Percentiles rank a stretch among this genome's conserved stretches.
These are phyloP conservation scores for Huntiella omanensis DNA, from an alignment of 2,329 filamentous ascomycete species.

Conservation along the genomic window DNA sequence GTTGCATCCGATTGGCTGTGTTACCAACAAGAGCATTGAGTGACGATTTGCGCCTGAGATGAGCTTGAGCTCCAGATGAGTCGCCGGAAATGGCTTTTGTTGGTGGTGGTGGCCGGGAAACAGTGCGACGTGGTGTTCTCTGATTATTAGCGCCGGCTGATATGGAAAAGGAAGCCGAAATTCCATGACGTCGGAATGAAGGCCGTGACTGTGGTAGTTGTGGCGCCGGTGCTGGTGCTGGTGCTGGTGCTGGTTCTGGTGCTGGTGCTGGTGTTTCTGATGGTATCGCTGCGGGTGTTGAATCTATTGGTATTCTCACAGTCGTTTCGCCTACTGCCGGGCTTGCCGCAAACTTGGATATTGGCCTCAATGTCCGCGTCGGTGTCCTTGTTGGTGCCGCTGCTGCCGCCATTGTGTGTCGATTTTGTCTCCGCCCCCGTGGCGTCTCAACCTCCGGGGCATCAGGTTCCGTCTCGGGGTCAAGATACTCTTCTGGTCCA, in stretches of 20 bases:
- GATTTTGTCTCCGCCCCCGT: background rate
- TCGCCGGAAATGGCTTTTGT: background rate
- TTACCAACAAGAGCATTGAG: background rate
- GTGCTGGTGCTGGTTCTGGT: no score
- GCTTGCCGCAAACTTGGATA: no score
- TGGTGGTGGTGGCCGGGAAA: background rate
- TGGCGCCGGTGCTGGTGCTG: background rate
- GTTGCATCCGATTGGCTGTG: no score
- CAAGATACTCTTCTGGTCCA: background rate
- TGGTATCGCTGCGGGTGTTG: no score
- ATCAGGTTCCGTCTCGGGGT: background rate
- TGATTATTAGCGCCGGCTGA: background rate
- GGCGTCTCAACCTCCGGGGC: background rate
- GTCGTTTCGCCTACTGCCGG: no score
- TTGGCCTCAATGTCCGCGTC: background rate
- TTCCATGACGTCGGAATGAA: background rate
- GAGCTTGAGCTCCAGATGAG: background rate
- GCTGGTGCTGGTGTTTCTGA: no score
- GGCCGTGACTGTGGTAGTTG: background rate
- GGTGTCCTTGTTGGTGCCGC: background rate
- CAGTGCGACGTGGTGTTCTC: background rate
- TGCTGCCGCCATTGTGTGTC: constrained; percentile 1
- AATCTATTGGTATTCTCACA: no score
- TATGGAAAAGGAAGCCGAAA: background rate
- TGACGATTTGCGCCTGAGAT: background rate